Conservation (phyloP, 768 basidiomycete species). For the Filobasidium wieringae region DNA sequence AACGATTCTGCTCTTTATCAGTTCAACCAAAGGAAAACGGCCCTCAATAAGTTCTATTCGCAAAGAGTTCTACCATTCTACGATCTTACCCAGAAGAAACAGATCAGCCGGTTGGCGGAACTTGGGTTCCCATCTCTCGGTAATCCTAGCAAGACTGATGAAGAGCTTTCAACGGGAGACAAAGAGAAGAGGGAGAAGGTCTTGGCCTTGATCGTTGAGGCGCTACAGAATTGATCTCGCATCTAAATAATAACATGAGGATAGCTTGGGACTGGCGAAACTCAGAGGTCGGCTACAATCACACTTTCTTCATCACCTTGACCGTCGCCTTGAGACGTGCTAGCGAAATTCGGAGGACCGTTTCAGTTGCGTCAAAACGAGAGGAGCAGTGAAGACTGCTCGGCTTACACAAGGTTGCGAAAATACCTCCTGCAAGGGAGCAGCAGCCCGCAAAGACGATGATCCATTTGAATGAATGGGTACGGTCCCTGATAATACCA, state of each 20-base stretch:
- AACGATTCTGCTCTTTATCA: neutral
- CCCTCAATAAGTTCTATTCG: neutral
- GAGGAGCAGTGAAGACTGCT: too few species aligned
- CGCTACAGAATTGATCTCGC: too few species aligned
- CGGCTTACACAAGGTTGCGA: neutral
- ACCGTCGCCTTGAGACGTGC: too few species aligned
- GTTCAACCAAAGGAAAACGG: neutral
- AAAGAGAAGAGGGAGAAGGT: neutral
- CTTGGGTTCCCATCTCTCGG: neutral
- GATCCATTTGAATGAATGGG: neutral
- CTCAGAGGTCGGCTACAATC: too few species aligned
- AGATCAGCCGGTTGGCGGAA: neutral
- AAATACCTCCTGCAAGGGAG: neutral
- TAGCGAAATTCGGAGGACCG: too few species aligned
- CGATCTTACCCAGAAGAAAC: neutral
- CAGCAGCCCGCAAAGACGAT: neutral
- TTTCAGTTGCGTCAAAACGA: too few species aligned
- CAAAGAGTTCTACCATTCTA: neutral
- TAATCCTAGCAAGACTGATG: neutral
- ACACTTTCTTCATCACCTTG: too few species aligned
- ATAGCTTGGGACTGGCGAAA: too few species aligned
- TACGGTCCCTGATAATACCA: neutral
- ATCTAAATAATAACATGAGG: too few species aligned
- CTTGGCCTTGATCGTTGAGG: neutral
- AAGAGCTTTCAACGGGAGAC: neutral